Evolutionary conservation across 73 alveolate genomes (phyloP).

Genomic region (Urostyla sp.): DNA sequence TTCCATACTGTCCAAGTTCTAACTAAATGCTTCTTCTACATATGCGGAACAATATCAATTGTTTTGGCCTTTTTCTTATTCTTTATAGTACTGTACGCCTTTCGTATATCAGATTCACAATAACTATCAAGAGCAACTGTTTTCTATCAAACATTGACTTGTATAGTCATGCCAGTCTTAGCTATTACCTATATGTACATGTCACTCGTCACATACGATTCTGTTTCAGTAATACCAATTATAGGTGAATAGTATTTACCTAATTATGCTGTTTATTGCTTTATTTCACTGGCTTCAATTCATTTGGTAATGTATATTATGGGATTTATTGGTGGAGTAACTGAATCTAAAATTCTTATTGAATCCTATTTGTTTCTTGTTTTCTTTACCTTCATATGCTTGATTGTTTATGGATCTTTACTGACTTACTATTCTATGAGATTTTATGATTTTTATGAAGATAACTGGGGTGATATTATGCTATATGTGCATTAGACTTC

Average conservation of each 20-base stretch:
- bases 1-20: too few species aligned
- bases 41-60: too few species aligned
- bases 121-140: constrained; percentile 15
- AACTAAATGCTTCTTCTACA: too few species aligned
- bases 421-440: neutral
- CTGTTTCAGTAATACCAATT: neutral
- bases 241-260: constrained; percentile 28
- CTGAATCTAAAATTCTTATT: constrained; percentile 24
- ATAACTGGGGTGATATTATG: constrained; percentile 45
- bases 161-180: constrained; percentile 1
- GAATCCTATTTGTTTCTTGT: constrained; percentile 5
- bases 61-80: too few species aligned
- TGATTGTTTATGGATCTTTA: constrained; percentile 7
- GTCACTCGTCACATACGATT: neutral
- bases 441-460: neutral
- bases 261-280: neutral
- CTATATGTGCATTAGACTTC: neutral
- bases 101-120: too few species aligned
- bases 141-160: neutral
- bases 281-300: neutral
- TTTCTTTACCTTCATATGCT: neutral
- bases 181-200: neutral
- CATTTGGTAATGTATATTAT: neutral
- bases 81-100: too few species aligned
- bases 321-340: constrained; percentile 5